Evolutionary conservation across 2,329 filamentous ascomycete species (phyloP).

Genomic region (Cercospora berteroae): DNA sequence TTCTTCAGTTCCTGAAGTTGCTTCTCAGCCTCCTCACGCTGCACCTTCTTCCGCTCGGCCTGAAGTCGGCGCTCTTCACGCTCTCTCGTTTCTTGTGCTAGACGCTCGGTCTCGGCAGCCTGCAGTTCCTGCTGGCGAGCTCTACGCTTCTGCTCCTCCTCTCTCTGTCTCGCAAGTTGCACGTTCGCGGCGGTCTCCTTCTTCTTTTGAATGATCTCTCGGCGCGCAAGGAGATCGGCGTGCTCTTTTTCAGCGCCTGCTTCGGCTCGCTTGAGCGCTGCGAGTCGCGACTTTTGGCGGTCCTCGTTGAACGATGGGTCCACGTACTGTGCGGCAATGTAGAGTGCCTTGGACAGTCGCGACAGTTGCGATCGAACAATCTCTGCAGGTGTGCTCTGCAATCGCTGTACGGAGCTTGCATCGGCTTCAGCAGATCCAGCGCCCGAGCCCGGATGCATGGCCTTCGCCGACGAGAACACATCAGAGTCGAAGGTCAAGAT

Average conservation of each 20-base stretch:
- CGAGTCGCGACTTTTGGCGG: slow-evolving; percentile 73
- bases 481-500: slow-evolving; percentile 97
- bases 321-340: slow-evolving; percentile 92
- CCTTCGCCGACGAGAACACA: slow-evolving; percentile 95
- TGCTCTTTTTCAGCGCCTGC: slow-evolving; percentile 92
- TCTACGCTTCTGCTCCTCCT: slow-evolving; percentile 84
- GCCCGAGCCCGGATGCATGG: slow-evolving; percentile 77
- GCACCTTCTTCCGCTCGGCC: slow-evolving; percentile 74
- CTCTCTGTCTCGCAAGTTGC: slow-evolving; percentile 83
- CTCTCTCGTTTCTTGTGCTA: slow-evolving; percentile 88
- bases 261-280: slow-evolving; percentile 76
- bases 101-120: slow-evolving; percentile 83
- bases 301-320: slow-evolving; percentile 84
- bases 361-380: slow-evolving; percentile 94
- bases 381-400: slow-evolving; percentile 96
- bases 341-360: slow-evolving; percentile 84
- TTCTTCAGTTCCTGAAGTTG: slow-evolving; percentile 95
- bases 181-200: slow-evolving; percentile 93
- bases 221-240: slow-evolving; percentile 76
- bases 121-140: slow-evolving; percentile 82
- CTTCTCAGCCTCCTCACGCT: slow-evolving; percentile 63
- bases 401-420: slow-evolving; percentile 79
- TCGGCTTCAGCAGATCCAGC: slow-evolving; percentile 87
- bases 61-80: slow-evolving; percentile 83
- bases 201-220: slow-evolving; percentile 90